Evolutionary conservation across 1,139 yeast species (phyloP).

Genomic region (Yamadazyma oceani): DNA sequence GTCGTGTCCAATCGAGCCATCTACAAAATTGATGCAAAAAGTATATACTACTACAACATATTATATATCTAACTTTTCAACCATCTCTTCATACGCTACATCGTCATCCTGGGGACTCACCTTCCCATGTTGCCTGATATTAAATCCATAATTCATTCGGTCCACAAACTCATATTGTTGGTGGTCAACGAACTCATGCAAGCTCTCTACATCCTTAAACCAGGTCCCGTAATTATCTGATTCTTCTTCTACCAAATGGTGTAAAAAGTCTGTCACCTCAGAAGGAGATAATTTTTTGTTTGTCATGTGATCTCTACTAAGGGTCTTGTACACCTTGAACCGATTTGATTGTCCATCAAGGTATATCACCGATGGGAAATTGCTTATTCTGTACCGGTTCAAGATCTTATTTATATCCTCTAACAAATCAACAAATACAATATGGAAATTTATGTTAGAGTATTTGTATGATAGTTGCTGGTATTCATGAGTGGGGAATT

Average conservation of each 20-base stretch:
- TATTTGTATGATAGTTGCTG: slow-evolving; percentile 27
- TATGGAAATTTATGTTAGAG: slow-evolving; percentile 20
- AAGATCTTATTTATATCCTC: slow-evolving; percentile 20
- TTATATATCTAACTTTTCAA: slow-evolving; percentile 22
- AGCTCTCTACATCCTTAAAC: slow-evolving; percentile 17
- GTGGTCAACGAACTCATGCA: slow-evolving; percentile 11
- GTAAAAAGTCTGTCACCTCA: slow-evolving; percentile 23
- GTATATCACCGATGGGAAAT: slow-evolving; percentile 36
- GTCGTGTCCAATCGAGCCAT: too few species aligned
- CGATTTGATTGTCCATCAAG: slow-evolving; percentile 17
- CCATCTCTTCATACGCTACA: slow-evolving; percentile 21
- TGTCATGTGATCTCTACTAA: slow-evolving; percentile 23
- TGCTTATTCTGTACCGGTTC: slow-evolving; percentile 27
- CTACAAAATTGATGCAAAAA: too few species aligned
- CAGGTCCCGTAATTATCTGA: slow-evolving; percentile 20
- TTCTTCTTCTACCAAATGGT: slow-evolving; percentile 13
- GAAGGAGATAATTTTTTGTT: slow-evolving; percentile 21
- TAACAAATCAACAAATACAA: slow-evolving; percentile 26
- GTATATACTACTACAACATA: too few species aligned
- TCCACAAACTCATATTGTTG: slow-evolving; percentile 14
- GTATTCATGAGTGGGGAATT: slow-evolving; percentile 37
- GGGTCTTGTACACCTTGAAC: slow-evolving; percentile 29
- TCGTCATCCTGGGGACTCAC: slow-evolving; percentile 15
- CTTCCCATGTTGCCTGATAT: slow-evolving; percentile 14
- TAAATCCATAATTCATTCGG: slow-evolving; percentile 21